Percentiles rank a stretch among this genome's conserved stretches.
phyloP scores from a whole-genome alignment of 1,139 yeast genomes.

The Kazachstania sp. region DNA sequence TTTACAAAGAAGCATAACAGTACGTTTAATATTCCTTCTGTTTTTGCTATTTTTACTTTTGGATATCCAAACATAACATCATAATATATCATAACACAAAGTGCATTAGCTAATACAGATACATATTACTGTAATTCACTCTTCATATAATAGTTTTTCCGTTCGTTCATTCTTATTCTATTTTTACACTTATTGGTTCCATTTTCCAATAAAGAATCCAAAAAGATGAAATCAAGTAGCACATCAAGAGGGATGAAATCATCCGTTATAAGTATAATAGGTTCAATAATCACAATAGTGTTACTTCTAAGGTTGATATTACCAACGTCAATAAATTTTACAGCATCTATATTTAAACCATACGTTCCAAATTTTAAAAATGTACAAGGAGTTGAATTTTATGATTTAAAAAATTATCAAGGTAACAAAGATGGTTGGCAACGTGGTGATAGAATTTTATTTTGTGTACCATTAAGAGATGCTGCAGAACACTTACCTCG shows the following conservation, averaged over 20 bases:
- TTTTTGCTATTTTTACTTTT: no score
- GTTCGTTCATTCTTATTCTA: background rate
- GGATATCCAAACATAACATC: no score
- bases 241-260: constrained; percentile 1
- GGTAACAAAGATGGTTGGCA: constrained; percentile 53
- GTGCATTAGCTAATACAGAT: no score
- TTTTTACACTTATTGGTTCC: background rate
- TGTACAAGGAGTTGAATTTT: constrained; percentile 38
- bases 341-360: constrained; percentile 7
- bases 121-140: no score
- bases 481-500: constrained; percentile 61
- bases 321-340: constrained; percentile 1
- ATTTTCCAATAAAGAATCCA: background rate
- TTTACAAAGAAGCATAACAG: no score
- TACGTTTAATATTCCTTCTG: no score
- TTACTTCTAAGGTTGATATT: constrained; percentile 14
- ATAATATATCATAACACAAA: no score
- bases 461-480: constrained; percentile 62
- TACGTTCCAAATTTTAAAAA: constrained; percentile 31
- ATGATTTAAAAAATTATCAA: constrained; percentile 44
- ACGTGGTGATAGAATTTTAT: constrained; percentile 47
- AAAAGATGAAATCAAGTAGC: constrained; percentile 4
- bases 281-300: constrained; percentile 16
- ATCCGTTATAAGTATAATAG: constrained; percentile 13
- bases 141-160: no score